Evolutionary conservation across 768 basidiomycete species (phyloP).

Genomic region (Amanita exitialis): DNA sequence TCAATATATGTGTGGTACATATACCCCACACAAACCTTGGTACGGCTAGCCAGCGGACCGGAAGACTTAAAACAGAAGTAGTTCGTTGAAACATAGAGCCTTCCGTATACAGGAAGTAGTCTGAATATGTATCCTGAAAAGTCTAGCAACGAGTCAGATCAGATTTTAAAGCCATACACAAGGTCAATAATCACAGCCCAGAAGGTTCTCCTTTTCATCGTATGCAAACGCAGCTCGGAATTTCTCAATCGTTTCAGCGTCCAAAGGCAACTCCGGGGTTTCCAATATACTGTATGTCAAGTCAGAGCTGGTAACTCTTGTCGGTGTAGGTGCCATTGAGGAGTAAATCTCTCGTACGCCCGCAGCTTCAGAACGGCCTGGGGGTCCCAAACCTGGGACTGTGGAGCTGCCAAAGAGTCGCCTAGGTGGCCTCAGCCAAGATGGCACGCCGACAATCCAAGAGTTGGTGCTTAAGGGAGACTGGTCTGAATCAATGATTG

Average conservation of each 20-base stretch:
- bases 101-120: slow-evolving; percentile 80
- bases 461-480: slow-evolving; percentile 32
- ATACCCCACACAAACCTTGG: slow-evolving; percentile 50
- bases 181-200: slow-evolving; percentile 61
- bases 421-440: slow-evolving; percentile 52
- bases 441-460: slow-evolving; percentile 64
- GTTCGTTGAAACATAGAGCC: slow-evolving; percentile 85
- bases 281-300: slow-evolving; percentile 80
- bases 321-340: slow-evolving; percentile 23
- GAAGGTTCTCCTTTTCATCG: slow-evolving; percentile 74
- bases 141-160: slow-evolving; percentile 34
- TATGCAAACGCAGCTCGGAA: slow-evolving; percentile 80
- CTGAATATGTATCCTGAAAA: slow-evolving; percentile 88
- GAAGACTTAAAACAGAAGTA: slow-evolving; percentile 93
- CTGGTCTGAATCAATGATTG: slow-evolving; percentile 35
- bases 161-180: neutral
- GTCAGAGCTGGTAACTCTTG: slow-evolving; percentile 35
- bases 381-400: slow-evolving; percentile 15
- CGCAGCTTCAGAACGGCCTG: slow-evolving; percentile 17
- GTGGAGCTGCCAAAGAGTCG: slow-evolving; percentile 26
- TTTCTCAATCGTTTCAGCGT: slow-evolving; percentile 59
- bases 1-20: neutral
- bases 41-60: slow-evolving; percentile 68
- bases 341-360: slow-evolving; percentile 57
- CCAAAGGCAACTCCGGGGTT: slow-evolving; percentile 50